Conservation (phyloP, 2,329 filamentous ascomycete genomes). For the Eutypa lata region DNA sequence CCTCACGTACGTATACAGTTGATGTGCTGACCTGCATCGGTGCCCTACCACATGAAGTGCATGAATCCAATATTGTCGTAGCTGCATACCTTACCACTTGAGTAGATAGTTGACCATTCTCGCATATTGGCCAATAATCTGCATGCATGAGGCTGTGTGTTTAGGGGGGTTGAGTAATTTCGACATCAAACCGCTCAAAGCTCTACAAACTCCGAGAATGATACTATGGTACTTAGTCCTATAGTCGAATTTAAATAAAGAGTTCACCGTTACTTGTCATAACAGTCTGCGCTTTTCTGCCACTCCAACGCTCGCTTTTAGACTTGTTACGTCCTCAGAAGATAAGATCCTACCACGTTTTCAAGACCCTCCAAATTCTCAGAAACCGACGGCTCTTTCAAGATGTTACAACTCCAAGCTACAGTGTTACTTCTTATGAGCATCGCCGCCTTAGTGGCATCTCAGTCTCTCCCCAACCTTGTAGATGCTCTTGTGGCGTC, state of each 20-base stretch:
- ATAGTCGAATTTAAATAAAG: no score
- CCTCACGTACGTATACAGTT: not conserved
- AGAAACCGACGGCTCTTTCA: no score
- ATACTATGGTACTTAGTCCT: no score
- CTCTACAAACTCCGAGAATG: no score
- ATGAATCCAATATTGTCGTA: conserved; percentile 8
- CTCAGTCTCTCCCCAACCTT: conserved; percentile 1
- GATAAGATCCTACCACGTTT: no score
- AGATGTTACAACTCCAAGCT: not conserved
- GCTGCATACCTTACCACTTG: no score
- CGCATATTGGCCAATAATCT: conserved; percentile 1
- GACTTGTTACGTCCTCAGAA: no score
- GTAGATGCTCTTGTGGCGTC: conserved; percentile 17
- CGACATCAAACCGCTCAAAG: no score
- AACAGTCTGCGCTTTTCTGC: no score
- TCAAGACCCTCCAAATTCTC: no score
- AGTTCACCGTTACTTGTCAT: no score
- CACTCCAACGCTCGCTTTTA: no score
- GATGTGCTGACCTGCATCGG: conserved; percentile 4
- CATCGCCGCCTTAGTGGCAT: not conserved
- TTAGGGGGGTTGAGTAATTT: not conserved
- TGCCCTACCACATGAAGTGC: conserved; percentile 6
- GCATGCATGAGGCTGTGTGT: conserved; percentile 5
- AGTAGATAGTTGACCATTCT: not conserved
- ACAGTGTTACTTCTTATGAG: conserved; percentile 3